Evolutionary conservation across 164 flowering plant species (phyloP), one percentile per base, ranked within the genome.

Genomic region (Magnolia officinalis): DNA sequence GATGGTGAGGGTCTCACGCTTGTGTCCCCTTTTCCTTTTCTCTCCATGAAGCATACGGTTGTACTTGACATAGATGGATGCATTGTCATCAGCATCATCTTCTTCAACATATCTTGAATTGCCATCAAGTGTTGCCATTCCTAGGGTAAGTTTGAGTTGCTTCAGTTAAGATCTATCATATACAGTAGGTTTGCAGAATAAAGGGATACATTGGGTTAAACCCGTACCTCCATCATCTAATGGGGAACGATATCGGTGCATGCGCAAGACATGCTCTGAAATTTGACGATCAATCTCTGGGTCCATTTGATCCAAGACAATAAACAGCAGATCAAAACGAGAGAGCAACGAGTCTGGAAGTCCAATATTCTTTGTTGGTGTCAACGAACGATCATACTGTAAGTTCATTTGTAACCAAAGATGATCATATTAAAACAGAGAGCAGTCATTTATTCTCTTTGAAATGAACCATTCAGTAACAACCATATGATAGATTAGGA

Each of bases 241-340:
- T 31, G 87, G 77, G 52, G 99, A 90, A 63, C 94, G 95, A 78
- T 75, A 96, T 2, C 91, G 94, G 71, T 94, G 99, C 98, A 96
- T 96, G n/a, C 99, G 97, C 75, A 96, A 78, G 65, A 96, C 99
- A 82, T 96, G 99, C 76, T 94, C 98, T 20, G 99, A 90, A 71
- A 96, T 91, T 49, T 86, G 89, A 59, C 94, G 88, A 68, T 96
- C 99, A 81, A 96, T 93, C 80, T 90, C 96, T 68, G 98, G 87
- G 85, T 96, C 99, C 99, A 96, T 96, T 92, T 96, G 99, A 83
- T 96, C 99, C 92, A 96, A 79, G 59, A 96, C 98, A 75, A 96
- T 96, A 78, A 96, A 96, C 26, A 96, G 87, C 79, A 96, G 80
- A 84, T 96, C 99, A 85, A 96, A 96, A 81, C 98, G 99, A 77